Evolutionary conservation across 169 alveolate genomes (phyloP), one percentile per base, ranked within the genome.

Genomic region (Cryptosporidium parvum): DNA sequence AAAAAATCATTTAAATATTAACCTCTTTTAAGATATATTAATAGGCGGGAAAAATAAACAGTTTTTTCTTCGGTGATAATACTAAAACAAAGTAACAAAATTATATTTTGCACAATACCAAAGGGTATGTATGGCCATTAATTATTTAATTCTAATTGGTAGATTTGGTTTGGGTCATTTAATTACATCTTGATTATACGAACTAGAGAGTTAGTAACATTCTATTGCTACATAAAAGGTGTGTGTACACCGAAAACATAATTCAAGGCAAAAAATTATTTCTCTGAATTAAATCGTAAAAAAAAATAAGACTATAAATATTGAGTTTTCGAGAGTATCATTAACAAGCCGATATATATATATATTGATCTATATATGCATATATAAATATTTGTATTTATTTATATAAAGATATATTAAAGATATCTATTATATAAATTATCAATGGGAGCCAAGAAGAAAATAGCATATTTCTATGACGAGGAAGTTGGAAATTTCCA

Each of bases 401-500:
- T 42, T 42, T 42, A 42, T 53, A 56, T 16, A 26, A 23, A 56
- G 67, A n/a, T 56, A 56, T 3, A 56, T 56, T 56, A 23, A 48
- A 26, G 85, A 51, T 39, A 26, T 42, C 31, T 48, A 23, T 16
- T 42, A 26, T 48, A 23, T 16, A 37, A 9, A 44, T 70, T 56
- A 5, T 23, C 69, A 14, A 80, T 80, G 89, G 89, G 89, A 45
- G 68, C 84, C 26, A 61, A 84, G 52, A 85, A 65, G 73, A 93
- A 84, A 48, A 91, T 93, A 18, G 86, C 94, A 23, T 95, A 95
- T 73, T 95, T 93, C 84, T 94, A 93, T 75, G 95, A 94, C 73
- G 95, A 93, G 31, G 96, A 94, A 39, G 89, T 95, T 21, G 97
- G 97, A 1, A 93, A 93, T 75, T 95, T 75, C 75, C 89, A 94